These are phyloP conservation scores for Xerophyta viscosa DNA, from an alignment of 106 monocot genomes.

Conservation along the genomic window DNA sequence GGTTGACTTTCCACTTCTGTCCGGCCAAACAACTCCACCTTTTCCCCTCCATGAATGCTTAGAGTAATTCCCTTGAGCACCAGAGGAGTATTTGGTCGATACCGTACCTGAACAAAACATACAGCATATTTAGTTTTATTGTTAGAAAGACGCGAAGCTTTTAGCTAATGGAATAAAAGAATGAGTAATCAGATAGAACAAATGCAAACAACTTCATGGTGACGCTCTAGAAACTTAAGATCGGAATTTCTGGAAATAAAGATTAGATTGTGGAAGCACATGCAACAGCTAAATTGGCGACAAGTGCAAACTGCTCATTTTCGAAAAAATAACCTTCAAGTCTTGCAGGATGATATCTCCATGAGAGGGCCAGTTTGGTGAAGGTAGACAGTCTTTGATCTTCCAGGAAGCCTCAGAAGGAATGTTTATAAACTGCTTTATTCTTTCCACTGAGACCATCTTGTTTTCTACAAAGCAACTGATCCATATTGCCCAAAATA, in stretches of 20 bases:
- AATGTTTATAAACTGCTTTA: conserved; percentile 91
- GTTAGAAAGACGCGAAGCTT: background rate
- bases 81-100: conserved; percentile 57
- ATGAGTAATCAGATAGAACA: too few relatives aligned
- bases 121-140: background rate
- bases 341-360: conserved; percentile 64
- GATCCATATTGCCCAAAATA: conserved; percentile 81
- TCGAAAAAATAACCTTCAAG: conserved; percentile 84
- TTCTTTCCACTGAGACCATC: conserved; percentile 95
- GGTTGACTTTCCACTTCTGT: conserved; percentile 85
- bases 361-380: conserved; percentile 63
- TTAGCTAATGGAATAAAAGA: too few relatives aligned
- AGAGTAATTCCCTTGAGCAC: conserved; percentile 52
- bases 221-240: too few relatives aligned
- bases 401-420: conserved; percentile 82
- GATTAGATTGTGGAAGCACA: too few relatives aligned
- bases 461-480: conserved; percentile 94
- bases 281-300: too few relatives aligned
- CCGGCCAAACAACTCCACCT: conserved; percentile 72
- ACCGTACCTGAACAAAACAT: conserved; percentile 35
- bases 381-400: conserved; percentile 63
- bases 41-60: conserved; percentile 54
- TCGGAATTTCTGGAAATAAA: too few relatives aligned
- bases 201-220: too few relatives aligned
- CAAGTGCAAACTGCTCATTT: background rate